Evolutionary conservation across 1,284 basidiomycete species (phyloP).

Genomic region (Peniophora sp.): DNA sequence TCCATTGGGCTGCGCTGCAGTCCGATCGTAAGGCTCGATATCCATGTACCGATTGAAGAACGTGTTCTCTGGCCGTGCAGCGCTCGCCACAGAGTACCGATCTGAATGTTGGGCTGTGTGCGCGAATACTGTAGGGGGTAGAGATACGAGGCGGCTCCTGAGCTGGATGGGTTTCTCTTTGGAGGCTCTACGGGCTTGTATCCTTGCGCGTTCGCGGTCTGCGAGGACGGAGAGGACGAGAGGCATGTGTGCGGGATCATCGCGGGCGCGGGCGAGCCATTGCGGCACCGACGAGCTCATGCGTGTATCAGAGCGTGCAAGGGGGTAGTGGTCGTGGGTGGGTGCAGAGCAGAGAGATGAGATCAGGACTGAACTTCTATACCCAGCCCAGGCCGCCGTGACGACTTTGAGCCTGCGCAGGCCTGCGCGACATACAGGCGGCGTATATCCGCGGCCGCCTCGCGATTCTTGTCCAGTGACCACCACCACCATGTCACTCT

Average conservation of each 20-base stretch:
- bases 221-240: conserved; percentile 27
- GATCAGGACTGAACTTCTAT: not conserved
- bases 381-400: no score
- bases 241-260: conserved; percentile 23
- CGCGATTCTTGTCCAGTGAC: conserved; percentile 1
- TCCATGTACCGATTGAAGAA: conserved; percentile 64
- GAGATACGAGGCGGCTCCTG: conserved; percentile 13
- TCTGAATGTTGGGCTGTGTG: conserved; percentile 18
- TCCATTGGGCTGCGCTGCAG: conserved; percentile 49
- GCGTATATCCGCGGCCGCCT: not conserved
- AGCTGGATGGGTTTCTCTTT: conserved; percentile 20
- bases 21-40: conserved; percentile 74
- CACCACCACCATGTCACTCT: conserved; percentile 4
- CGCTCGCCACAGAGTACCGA: conserved; percentile 50
- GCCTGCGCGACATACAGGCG: no score
- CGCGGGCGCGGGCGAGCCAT: conserved; percentile 24
- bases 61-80: conserved; percentile 34
- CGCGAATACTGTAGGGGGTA: conserved; percentile 11
- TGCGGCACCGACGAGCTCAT: conserved; percentile 6
- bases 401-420: no score
- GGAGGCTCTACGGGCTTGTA: conserved; percentile 26
- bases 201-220: conserved; percentile 33
- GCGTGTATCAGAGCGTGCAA: not conserved
- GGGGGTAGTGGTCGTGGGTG: not conserved
- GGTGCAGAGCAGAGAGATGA: not conserved